Percentiles rank a stretch among this genome's conserved stretches.
phyloP scores from a whole-genome alignment of 192 early-diverging fungal species.

The Backusella tarrabulga region DNA sequence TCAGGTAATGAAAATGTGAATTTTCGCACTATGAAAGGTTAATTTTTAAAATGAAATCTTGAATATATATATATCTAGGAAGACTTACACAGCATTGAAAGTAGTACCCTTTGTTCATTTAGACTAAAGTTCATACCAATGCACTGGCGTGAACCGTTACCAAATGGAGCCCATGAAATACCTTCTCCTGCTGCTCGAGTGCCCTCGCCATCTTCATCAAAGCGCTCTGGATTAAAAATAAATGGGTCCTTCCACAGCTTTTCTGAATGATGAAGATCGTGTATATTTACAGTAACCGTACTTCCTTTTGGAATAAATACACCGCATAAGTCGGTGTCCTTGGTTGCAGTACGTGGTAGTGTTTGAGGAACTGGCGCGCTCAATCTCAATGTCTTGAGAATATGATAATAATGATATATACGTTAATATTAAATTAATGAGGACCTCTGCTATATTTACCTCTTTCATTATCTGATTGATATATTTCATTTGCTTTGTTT shows the following conservation, averaged over 20 bases:
- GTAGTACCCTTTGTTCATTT: slow-evolving; percentile 52
- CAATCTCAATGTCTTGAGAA: slow-evolving; percentile 43
- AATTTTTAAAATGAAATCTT: slow-evolving; percentile 32
- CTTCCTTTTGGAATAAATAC: slow-evolving; percentile 30
- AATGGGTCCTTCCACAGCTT: slow-evolving; percentile 42
- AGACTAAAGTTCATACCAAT: slow-evolving; percentile 65
- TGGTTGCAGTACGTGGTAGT: not conserved
- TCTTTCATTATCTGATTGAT: slow-evolving; percentile 55
- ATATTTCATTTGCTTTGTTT: slow-evolving; percentile 52
- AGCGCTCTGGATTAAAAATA: slow-evolving; percentile 51
- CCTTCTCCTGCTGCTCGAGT: slow-evolving; percentile 33
- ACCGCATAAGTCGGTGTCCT: slow-evolving; percentile 19
- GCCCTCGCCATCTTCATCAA: slow-evolving; percentile 41
- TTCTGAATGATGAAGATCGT: slow-evolving; percentile 12
- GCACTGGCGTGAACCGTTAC: slow-evolving; percentile 57
- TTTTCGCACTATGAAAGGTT: slow-evolving; percentile 21
- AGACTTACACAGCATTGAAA: slow-evolving; percentile 51
- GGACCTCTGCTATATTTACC: not conserved
- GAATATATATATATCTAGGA: slow-evolving; percentile 47
- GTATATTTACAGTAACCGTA: slow-evolving; percentile 8
- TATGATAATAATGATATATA: not conserved
- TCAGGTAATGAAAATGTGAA: slow-evolving; percentile 17
- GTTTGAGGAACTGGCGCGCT: slow-evolving; percentile 39
- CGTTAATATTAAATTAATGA: not conserved
- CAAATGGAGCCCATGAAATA: slow-evolving; percentile 52